Percentiles rank a stretch among this genome's conserved stretches.
These are phyloP conservation scores for Solidago caesia DNA, from an alignment of 129 eudicot genomes.

Conservation along the genomic window DNA sequence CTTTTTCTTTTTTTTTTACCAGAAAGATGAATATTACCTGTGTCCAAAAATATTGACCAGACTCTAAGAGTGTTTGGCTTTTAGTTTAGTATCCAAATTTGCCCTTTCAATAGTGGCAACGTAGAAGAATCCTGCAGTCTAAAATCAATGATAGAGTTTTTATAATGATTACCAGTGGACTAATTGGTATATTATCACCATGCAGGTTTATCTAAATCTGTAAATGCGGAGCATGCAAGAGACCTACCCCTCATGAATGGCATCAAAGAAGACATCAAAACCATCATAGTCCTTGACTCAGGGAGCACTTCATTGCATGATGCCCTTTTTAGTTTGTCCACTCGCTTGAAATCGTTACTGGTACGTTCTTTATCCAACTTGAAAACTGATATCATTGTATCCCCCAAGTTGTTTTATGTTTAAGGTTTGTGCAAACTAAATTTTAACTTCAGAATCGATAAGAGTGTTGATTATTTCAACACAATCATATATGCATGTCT, in stretches of 20 bases:
- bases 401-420: neutral
- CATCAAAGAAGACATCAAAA: constrained; percentile 86
- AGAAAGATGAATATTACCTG: neutral
- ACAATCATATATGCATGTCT: neutral
- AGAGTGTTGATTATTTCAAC: neutral
- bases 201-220: constrained; percentile 71
- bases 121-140: neutral
- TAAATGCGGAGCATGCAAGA: constrained; percentile 76
- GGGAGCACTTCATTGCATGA: constrained; percentile 67
- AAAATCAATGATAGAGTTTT: neutral
- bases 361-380: constrained; percentile 32
- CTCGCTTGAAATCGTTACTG: constrained; percentile 66
- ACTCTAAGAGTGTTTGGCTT: neutral
- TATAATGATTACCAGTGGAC: neutral
- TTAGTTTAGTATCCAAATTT: neutral
- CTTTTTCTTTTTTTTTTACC: neutral
- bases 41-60: neutral
- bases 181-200: constrained; percentile 1
- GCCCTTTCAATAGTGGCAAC: neutral
- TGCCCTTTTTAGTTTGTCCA: constrained; percentile 47
- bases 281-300: constrained; percentile 67
- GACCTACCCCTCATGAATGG: constrained; percentile 96
- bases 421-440: neutral
- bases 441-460: constrained; percentile 1
- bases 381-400: neutral